Percentiles rank a stretch among this genome's conserved stretches.
Conservation (phyloP, 2,329 filamentous ascomycete genomes). For the Colletotrichum eleusines region DNA sequence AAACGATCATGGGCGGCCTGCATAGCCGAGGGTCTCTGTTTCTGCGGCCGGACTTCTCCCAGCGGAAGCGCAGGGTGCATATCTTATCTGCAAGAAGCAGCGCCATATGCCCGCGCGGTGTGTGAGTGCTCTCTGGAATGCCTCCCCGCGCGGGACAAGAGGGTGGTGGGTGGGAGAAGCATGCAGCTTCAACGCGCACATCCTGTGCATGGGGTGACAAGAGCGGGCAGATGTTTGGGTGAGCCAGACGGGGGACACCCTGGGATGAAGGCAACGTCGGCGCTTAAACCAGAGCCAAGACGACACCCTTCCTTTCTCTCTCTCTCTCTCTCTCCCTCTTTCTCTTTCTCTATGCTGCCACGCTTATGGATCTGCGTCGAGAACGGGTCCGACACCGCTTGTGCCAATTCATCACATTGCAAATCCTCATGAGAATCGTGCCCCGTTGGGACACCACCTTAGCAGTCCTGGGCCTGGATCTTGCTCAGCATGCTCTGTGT, state of each 20-base stretch:
- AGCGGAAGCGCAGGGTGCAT: conserved; percentile 42
- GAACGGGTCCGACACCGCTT: conserved; percentile 26
- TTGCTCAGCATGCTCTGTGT: conserved; percentile 8
- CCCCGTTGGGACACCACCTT: conserved; percentile 11
- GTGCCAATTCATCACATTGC: conserved; percentile 38
- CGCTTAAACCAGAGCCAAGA: conserved; percentile 41
- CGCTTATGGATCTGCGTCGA: conserved; percentile 2
- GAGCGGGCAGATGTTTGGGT: conserved; percentile 24
- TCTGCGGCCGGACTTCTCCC: conserved; percentile 49
- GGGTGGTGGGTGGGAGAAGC: conserved; percentile 15
- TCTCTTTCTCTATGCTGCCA: conserved; percentile 15
- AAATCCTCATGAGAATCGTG: conserved; percentile 31
- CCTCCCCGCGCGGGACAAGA: conserved; percentile 17
- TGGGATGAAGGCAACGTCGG: conserved; percentile 36
- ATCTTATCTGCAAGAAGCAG: conserved; percentile 33
- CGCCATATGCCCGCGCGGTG: conserved; percentile 26
- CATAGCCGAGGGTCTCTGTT: conserved; percentile 55
- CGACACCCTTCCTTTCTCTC: conserved; percentile 22
- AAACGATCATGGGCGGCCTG: conserved; percentile 45
- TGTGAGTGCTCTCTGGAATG: conserved; percentile 23
- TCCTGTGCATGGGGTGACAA: conserved; percentile 36
- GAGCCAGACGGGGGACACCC: conserved; percentile 33
- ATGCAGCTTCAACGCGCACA: conserved; percentile 31
- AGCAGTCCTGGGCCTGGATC: conserved; percentile 18
- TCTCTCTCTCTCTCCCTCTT: conserved; percentile 9